Evolutionary conservation across 352 stramenopile species (phyloP), one percentile per base, ranked within the genome.

Genomic region (Paralagenidium karlingii): DNA sequence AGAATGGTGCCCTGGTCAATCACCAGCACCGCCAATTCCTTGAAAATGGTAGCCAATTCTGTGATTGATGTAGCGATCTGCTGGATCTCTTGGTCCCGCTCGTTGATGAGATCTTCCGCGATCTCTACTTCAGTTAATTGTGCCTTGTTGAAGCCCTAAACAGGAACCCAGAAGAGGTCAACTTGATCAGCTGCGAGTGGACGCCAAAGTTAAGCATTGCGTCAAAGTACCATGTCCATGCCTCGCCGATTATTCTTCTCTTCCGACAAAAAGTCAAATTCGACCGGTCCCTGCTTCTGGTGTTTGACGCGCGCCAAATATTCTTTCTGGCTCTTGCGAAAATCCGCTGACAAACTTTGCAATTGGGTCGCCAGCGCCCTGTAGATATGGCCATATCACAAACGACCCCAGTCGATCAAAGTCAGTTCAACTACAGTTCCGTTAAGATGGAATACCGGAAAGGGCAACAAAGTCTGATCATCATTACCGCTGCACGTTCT

Each of bases 1-100:
- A 99, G 71, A 45, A 99, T 98, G 18, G 96, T 99, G 43, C 96
- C 96, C 62, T 99, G 96, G 65, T 99, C 96, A 67, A 99, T 99
- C 13, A 99, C 96, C 24, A 99, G 76, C 34, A 98, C 94, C 0
- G 94, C 94, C 8, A 99, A 68, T 65, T 99, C 96, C 61, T 99
- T 99, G 79, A 99, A 99, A 62, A 99, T 99, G 38, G 87, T 85
- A 26, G 94, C 94, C 13, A 99, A 64, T 63, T 99, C 96, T 50
- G 98, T 96, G 60, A 99, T 99, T 32, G 81, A 97, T 47, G 96
- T 94, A 16, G 96, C 95, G 64, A 99, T 99, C 52, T 97, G 82
- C 43, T 86, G 68, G 52, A 98, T 97, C 52, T 98, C 92, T 51
- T 92, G 61, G 60, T 98, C 91, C n/a, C 92, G 68, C 56, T 96